Evolutionary conservation across 2,329 filamentous ascomycete genomes (phyloP).

Genomic region (Alternaria dauci): DNA sequence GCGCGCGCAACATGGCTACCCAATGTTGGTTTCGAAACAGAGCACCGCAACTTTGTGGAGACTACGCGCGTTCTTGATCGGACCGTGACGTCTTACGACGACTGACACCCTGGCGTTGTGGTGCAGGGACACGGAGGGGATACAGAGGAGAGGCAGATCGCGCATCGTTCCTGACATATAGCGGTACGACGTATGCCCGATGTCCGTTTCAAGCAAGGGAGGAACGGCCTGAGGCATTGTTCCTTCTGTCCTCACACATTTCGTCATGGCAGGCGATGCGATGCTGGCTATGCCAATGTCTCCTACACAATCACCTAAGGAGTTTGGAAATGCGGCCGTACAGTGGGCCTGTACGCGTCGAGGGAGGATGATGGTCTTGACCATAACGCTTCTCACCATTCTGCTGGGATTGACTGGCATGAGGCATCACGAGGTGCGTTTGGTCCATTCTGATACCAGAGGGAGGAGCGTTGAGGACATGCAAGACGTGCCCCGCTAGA

Average conservation of each 20-base stretch:
- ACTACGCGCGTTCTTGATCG: constrained; percentile 15
- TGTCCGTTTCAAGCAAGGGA: background rate
- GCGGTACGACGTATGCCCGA: background rate
- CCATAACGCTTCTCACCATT: constrained; percentile 27
- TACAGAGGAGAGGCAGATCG: background rate
- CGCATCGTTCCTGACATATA: background rate
- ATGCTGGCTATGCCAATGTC: constrained; percentile 39
- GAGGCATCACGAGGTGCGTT: constrained; percentile 32
- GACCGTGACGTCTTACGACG: constrained; percentile 15
- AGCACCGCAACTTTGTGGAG: background rate
- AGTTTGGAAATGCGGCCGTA: constrained; percentile 38
- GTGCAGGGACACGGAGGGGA: background rate
- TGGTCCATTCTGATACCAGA: background rate
- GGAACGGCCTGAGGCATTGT: background rate
- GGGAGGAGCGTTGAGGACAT: background rate
- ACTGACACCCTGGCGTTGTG: constrained; percentile 5
- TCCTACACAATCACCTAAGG: constrained; percentile 31
- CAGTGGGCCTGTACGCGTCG: constrained; percentile 42
- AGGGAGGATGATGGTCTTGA: constrained; percentile 38
- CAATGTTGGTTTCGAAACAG: constrained; percentile 1
- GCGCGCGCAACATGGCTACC: background rate
- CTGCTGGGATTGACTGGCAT: constrained; percentile 32
- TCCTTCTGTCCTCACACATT: background rate
- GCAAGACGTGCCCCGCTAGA: background rate
- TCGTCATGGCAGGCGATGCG: constrained; percentile 33